Base-by-base conservation (phyloP, 1,284 basidiomycete genomes). In the Phlebopus sp. region DNA sequence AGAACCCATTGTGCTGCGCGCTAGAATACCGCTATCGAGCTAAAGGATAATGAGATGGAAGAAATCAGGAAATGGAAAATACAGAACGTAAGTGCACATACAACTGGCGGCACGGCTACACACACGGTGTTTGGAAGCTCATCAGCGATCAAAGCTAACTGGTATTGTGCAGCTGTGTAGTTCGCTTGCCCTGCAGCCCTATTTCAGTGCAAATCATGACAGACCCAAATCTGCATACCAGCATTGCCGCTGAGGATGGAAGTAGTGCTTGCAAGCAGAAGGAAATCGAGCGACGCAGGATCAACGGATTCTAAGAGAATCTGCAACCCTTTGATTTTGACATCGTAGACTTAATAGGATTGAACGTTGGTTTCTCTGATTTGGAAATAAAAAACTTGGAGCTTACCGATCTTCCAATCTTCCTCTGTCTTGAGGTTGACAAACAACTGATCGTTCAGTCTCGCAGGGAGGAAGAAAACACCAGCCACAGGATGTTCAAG, bases 201-300 rank as follows among this genome's bases (percentile, higher is more conserved):
- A 25, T 38, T 37, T 27, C 13, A 42, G 15, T 17, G 25, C 64
- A 14, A n/a, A 38, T 5, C 19, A 6, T 25, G 10, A 14, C 5
- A n/a, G 10, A 38, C 21, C 19, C 8, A n/a, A 15, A 63, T 69
- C 8, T 63, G 63, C 46, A 69, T 66, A 3, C 69, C 69, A 2
- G 63, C 55, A 43, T 59, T 60, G 1, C 69, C 69, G 39, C 18
- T 13, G 4, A 67, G 63, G 23, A 56, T 42, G 4, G 60, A 59
- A 1, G 67, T 51, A 0, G 67, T 67, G 0, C 65, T 62, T 44
- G 66, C 58, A 0, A 60, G 49, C 32, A 69, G 44, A 1, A 69
- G 38, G 51, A 69, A 71, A 39, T 70, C 68, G 21, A 69, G 50
- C 5, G 41, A 51, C 2, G 46, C 40, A 21, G 68, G 49, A 35